Base-by-base conservation (phyloP, 2,329 filamentous ascomycete genomes). In the Chlorencoelia australis region DNA sequence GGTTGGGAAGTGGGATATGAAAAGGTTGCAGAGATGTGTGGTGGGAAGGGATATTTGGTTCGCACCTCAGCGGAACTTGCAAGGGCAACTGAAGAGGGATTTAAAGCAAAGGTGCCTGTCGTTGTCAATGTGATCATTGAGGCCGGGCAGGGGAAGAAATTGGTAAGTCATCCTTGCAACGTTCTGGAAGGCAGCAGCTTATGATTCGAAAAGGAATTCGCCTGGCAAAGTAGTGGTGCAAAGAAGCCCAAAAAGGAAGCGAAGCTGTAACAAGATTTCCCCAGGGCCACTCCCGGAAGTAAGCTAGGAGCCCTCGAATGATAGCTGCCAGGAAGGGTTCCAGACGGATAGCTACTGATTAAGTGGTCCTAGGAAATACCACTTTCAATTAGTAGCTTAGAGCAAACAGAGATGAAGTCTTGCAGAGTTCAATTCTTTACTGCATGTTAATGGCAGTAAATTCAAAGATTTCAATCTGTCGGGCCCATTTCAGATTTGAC, bases 91-190 rank as follows among this genome's bases (percentile, higher is more conserved):
- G 54, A 62, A 38, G 61, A 64, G 36, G 71, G 69, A 0, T 75
- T 67, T 45, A 51, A 59, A 40, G 60, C 63, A 7, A 61, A 54
- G 20, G 63, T 61, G 9, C 66, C 69, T 0, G 66, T 66, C 1
- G 58, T 75, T 7, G 60, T 75, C 1, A 75, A 75, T 58, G 61
- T 75, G 2, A 62, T 73, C 28, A 66, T 75, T 41, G 68, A 73
- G 47, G 62, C 66, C 19, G 67, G 66, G 0, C 58, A 61, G 39
- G 61, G 60, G 33, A 61, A 64, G 51, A 62, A 62, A 39, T 37
- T 55, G 40, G 53, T 51, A 42, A 47, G 48, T 46, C n/a, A 7
- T 35, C 22, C 1, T 25, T 26, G 2, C 19, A 13, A n/a, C n/a
- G n/a, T n/a, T n/a, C n/a, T n/a, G n/a, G n/a, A n/a, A n/a, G n/a